A percentile compares a stretch with the other conserved stretches of the same genome.
Evolutionary conservation across 78 protist genomes (phyloP).

Genomic region (Corallochytrium limacisporum): DNA sequence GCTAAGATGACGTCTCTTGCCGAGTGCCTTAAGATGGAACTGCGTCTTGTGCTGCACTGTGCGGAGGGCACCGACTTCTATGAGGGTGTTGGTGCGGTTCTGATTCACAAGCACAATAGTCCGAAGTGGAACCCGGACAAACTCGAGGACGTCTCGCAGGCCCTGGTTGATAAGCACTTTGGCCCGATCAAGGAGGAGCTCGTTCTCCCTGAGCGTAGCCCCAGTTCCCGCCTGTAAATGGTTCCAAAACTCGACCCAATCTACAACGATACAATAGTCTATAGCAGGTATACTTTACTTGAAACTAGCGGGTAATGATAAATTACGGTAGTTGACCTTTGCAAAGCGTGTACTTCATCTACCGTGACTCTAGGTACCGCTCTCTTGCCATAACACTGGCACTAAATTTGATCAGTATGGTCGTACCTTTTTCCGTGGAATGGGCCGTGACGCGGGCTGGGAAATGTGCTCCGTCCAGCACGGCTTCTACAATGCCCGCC

Average conservation of each 20-base stretch:
- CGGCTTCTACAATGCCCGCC: slow-evolving; percentile 65
- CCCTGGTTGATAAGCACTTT: neutral
- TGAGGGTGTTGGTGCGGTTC: slow-evolving; percentile 13
- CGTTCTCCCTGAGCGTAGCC: too few species aligned
- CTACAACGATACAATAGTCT: too few species aligned
- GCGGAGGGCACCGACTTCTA: neutral
- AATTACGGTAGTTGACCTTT: too few species aligned
- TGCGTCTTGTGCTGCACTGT: neutral
- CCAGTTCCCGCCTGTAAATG: too few species aligned
- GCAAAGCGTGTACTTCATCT: too few species aligned
- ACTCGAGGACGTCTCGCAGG: neutral
- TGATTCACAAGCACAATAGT: slow-evolving; percentile 1
- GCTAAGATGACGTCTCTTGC: neutral
- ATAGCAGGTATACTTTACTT: too few species aligned
- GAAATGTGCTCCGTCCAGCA: slow-evolving; percentile 51
- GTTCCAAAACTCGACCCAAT: too few species aligned
- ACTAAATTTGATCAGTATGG: slow-evolving; percentile 55
- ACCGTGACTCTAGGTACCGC: too few species aligned
- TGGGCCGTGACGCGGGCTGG: slow-evolving; percentile 64
- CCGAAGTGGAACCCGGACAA: neutral
- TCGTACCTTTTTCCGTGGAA: slow-evolving; percentile 42
- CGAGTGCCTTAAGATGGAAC: neutral
- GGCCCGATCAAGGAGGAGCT: neutral
- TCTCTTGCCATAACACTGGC: too few species aligned
- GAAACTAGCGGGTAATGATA: too few species aligned